phyloP scores from a whole-genome alignment of 805 yeast genomes.

The Blastobotrys terrestris region DNA sequence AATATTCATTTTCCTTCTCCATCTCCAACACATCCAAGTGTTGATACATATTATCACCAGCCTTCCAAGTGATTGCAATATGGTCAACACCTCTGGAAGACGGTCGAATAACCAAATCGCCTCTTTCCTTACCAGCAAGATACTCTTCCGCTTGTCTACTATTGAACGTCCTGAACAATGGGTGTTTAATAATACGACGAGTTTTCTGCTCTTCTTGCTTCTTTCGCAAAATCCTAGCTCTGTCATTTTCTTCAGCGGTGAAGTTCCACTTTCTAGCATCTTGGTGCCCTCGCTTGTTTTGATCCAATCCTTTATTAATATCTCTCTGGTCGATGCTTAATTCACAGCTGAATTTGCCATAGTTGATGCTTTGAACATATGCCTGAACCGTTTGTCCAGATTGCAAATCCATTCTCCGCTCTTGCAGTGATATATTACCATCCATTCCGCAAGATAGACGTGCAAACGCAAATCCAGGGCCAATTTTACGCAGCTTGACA shows the following conservation, averaged over 20 bases:
- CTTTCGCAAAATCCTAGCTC: slow-evolving; percentile 44
- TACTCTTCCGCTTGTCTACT: slow-evolving; percentile 87
- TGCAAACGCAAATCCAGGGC: slow-evolving; percentile 38
- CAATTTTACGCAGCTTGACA: slow-evolving; percentile 61
- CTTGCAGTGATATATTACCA: slow-evolving; percentile 37
- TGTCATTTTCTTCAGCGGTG: slow-evolving; percentile 64
- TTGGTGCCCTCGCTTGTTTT: slow-evolving; percentile 37
- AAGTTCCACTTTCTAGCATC: slow-evolving; percentile 67
- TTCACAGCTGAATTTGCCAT: slow-evolving; percentile 66
- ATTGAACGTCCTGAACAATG: slow-evolving; percentile 78
- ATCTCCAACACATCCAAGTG: slow-evolving; percentile 82
- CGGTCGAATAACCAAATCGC: slow-evolving; percentile 91
- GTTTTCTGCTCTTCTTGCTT: slow-evolving; percentile 60
- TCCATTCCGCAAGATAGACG: slow-evolving; percentile 57
- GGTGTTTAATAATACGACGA: slow-evolving; percentile 82
- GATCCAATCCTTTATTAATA: slow-evolving; percentile 44
- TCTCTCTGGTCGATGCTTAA: slow-evolving; percentile 66
- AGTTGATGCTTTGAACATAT: slow-evolving; percentile 62
- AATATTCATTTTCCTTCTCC: slow-evolving; percentile 55
- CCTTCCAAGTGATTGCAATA: slow-evolving; percentile 93
- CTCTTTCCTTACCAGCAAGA: slow-evolving; percentile 81
- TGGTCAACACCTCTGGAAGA: slow-evolving; percentile 85
- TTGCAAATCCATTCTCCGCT: slow-evolving; percentile 22
- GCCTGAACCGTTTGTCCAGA: slow-evolving; percentile 84
- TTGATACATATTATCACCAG: slow-evolving; percentile 83